These are phyloP conservation scores for Acacia pycnantha DNA, from an alignment of 331 rosid species.

Conservation along the genomic window DNA sequence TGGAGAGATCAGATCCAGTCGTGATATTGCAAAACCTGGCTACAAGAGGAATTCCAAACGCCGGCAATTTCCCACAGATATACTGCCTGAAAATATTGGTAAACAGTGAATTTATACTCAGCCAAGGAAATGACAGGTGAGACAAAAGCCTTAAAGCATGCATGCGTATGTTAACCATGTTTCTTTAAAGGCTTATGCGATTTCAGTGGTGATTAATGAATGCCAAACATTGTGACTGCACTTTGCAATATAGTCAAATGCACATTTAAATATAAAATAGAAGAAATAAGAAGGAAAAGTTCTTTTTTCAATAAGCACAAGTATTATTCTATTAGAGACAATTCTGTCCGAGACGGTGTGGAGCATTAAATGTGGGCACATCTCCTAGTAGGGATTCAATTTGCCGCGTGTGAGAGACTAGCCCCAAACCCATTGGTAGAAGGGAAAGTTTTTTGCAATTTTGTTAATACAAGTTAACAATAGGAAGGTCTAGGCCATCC, in stretches of 20 bases:
- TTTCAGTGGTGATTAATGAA: neutral
- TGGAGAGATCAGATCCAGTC: constrained; percentile 67
- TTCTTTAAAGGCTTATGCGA: neutral
- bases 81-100: constrained; percentile 60
- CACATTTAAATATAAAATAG: neutral
- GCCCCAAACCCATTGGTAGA: no score
- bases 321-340: no score
- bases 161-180: neutral
- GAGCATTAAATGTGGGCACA: no score
- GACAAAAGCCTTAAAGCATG: constrained; percentile 10
- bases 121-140: constrained; percentile 29
- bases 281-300: neutral
- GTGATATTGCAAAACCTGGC: constrained; percentile 51
- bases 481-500: neutral
- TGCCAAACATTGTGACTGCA: neutral
- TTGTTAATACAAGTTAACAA: neutral
- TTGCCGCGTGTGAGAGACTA: no score
- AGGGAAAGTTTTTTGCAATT: neutral
- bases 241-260: neutral
- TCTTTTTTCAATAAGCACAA: no score
- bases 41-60: constrained; percentile 91
- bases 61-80: constrained; percentile 61
- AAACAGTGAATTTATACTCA: constrained; percentile 28
- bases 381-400: no score
- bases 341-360: no score